phyloP scores from a whole-genome alignment of 2,329 filamentous ascomycete genomes.

The Dothideomycetes sp. region DNA sequence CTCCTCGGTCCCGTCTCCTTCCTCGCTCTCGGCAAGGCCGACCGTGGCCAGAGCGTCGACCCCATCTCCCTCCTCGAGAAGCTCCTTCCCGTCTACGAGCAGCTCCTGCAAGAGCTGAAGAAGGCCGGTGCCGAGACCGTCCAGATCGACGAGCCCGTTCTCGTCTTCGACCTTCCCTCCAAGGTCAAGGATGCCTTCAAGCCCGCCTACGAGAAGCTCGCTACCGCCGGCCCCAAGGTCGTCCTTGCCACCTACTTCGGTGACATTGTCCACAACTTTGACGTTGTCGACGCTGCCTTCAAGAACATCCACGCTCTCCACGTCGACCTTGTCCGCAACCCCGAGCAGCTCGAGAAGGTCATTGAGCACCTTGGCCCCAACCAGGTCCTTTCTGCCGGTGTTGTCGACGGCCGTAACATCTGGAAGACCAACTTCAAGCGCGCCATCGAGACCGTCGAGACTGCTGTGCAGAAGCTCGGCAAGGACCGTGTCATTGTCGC shows the following conservation, averaged over 20 bases:
- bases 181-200: slow-evolving; percentile 97
- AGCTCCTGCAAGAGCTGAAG: slow-evolving; percentile 90
- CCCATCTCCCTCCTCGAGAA: slow-evolving; percentile 90
- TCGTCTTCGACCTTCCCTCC: slow-evolving; percentile 84
- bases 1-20: slow-evolving; percentile 94
- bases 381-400: slow-evolving; percentile 86
- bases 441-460: slow-evolving; percentile 83
- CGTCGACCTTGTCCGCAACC: slow-evolving; percentile 94
- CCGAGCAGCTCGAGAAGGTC: slow-evolving; percentile 88
- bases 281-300: slow-evolving; percentile 61
- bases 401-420: slow-evolving; percentile 98
- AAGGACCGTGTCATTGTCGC: slow-evolving; percentile 96
- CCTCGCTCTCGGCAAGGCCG: slow-evolving; percentile 94
- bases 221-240: slow-evolving; percentile 63
- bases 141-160: slow-evolving; percentile 95
- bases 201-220: slow-evolving; percentile 86
- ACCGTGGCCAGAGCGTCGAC: slow-evolving; percentile 82
- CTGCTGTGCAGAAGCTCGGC: slow-evolving; percentile 87
- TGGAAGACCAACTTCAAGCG: slow-evolving; percentile 99
- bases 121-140: slow-evolving; percentile 89
- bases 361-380: slow-evolving; percentile 72
- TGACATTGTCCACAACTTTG: slow-evolving; percentile 98
- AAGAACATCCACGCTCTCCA: slow-evolving; percentile 73
- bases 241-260: slow-evolving; percentile 97
- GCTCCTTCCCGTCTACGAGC: slow-evolving; percentile 86